Evolutionary conservation across 1,139 yeast genomes (phyloP).

Genomic region (Candida tetrigidarum): DNA sequence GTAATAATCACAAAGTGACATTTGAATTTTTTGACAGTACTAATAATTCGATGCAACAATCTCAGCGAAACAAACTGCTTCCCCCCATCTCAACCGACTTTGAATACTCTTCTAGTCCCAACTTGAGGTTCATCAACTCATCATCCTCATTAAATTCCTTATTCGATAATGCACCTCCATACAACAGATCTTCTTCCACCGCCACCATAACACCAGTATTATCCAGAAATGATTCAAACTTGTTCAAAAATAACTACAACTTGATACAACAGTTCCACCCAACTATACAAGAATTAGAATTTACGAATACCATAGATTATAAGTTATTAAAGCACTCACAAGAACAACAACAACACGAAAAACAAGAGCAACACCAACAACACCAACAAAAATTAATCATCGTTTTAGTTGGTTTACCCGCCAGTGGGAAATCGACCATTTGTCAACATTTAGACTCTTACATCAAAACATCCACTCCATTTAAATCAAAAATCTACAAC

Average conservation of each 20-base stretch:
- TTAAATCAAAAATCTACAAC: slow-evolving; percentile 46
- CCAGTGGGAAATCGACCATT: slow-evolving; percentile 71
- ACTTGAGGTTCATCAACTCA: slow-evolving; percentile 21
- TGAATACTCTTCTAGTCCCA: slow-evolving; percentile 7
- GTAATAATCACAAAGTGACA: slow-evolving; percentile 1
- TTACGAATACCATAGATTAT: slow-evolving; percentile 12
- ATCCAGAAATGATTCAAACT: slow-evolving; percentile 15
- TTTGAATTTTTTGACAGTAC: slow-evolving; percentile 8
- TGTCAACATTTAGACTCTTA: slow-evolving; percentile 53
- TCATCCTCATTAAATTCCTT: slow-evolving; percentile 31
- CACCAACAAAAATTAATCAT: slow-evolving; percentile 15
- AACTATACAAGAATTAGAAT: slow-evolving; percentile 14
- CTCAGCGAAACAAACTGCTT: slow-evolving; percentile 2
- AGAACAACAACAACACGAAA: slow-evolving; percentile 2
- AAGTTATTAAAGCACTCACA: slow-evolving; percentile 12
- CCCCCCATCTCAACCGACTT: slow-evolving; percentile 1
- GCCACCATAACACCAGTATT: slow-evolving; percentile 19
- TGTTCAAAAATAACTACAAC: slow-evolving; percentile 4
- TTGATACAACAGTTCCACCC: not conserved
- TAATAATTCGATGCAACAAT: slow-evolving; percentile 7
- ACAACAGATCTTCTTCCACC: slow-evolving; percentile 11
- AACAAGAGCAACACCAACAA: slow-evolving; percentile 4
- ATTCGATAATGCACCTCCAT: slow-evolving; percentile 22
- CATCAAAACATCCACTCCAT: slow-evolving; percentile 32
- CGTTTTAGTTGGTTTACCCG: slow-evolving; percentile 69